Base-by-base conservation (phyloP, 148 eudicot genomes). In the Simmondsia chinensis region DNA sequence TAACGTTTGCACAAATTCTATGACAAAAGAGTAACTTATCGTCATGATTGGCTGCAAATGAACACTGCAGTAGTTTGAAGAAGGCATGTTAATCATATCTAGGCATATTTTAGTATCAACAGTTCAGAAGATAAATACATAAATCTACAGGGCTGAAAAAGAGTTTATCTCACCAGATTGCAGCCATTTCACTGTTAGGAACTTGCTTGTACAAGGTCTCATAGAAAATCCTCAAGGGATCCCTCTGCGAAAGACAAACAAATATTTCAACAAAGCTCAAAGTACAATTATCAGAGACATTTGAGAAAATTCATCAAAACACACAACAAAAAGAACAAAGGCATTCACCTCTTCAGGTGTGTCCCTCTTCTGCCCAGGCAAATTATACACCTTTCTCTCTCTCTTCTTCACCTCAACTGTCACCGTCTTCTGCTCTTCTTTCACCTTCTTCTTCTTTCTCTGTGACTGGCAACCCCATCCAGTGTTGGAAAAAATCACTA, bases 281-380 rank as follows among this genome's bases (percentile, higher is more conserved):
- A 0, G 9, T 36, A 39, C 20, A 7, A 36, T 11, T 20, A 1
- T 20, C 20, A 33, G 10, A 49, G 2, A 41, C 21, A 20, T 46
- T n/a, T 5, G 2, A 0, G 4, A 7, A 9, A 2, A 20, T 20
- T n/a, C 8, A 22, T 31, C 20, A 19, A 31, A 31, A 16, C 38
- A 12, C n/a, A n/a, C n/a, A n/a, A n/a, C n/a, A n/a, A n/a, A n/a
- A 39, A 17, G 9, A 12, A 0, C 6, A 21, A 26, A n/a, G 2
- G 27, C 60, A 33, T 39, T 30, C 62, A 85, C 95, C 68, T 85
- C 83, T 57, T 72, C 83, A 41, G 96, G 94, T 54, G 83, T 74
- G 52, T 87, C 96, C 34, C 94, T 71, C 60, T 80, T 83, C 71
- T 87, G 94, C 19, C 96, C 96, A 28, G 85, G 96, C 66, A 87